phyloP scores from a whole-genome alignment of 1,139 yeast species.

The Wickerhamomyces sp. region DNA sequence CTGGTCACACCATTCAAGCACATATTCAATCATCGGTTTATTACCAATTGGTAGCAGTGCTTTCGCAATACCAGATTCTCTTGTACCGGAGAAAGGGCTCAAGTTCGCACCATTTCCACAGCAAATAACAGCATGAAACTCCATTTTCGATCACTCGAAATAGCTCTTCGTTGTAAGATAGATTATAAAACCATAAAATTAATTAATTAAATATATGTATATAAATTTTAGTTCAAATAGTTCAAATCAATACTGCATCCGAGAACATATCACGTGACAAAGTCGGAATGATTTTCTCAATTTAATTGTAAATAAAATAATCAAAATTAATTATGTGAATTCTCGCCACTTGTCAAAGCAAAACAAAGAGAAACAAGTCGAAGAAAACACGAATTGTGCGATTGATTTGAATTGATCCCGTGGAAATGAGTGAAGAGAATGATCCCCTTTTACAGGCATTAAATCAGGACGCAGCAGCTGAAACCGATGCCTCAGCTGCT shows the following conservation, averaged over 20 bases:
- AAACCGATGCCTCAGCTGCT: constrained; percentile 6
- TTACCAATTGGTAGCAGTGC: constrained; percentile 89
- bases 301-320: no score
- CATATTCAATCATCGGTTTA: constrained; percentile 84
- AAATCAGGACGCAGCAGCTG: constrained; percentile 33
- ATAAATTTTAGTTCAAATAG: background rate
- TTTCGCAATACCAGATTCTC: constrained; percentile 62
- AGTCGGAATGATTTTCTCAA: no score
- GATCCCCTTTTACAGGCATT: constrained; percentile 75
- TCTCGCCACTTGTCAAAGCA: background rate
- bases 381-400: no score
- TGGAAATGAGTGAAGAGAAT: constrained; percentile 56
- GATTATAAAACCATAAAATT: no score
- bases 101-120: constrained; percentile 81
- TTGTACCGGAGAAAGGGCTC: constrained; percentile 61
- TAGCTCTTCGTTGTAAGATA: no score
- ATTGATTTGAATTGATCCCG: constrained; percentile 1
- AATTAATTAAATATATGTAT: no score
- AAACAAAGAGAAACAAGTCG: background rate
- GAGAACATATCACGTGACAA: no score
- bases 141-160: no score
- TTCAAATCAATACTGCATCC: background rate
- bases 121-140: constrained; percentile 83
- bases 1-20: constrained; percentile 87
- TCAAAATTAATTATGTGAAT: background rate